Conservation (phyloP, 176 grass and related monocot genomes). For the Chrysopogon serrulatus region DNA sequence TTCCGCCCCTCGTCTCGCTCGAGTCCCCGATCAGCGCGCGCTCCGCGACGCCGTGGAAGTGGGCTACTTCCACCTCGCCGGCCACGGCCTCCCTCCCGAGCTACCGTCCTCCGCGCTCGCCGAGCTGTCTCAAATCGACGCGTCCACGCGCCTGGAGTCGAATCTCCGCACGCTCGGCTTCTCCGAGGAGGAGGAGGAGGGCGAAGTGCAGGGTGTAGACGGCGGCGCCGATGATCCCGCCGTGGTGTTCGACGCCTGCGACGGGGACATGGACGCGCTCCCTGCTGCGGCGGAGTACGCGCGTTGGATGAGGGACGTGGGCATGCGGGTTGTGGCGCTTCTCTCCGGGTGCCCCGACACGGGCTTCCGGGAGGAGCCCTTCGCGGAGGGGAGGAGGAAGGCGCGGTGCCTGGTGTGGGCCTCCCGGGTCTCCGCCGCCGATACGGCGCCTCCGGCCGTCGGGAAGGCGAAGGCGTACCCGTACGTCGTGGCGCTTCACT, state of each 20-base stretch:
- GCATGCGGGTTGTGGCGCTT: constrained; percentile 46
- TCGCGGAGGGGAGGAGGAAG: constrained; percentile 41
- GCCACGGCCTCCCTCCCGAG: constrained; percentile 41
- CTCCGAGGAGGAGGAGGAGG: constrained; percentile 24
- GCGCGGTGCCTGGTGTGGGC: constrained; percentile 71
- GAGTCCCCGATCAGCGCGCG: not conserved
- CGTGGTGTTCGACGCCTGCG: constrained; percentile 45
- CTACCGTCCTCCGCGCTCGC: constrained; percentile 44
- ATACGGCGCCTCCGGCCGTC: constrained; percentile 1
- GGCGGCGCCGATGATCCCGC: constrained; percentile 3
- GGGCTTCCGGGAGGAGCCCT: constrained; percentile 36
- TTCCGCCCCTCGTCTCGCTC: constrained; percentile 41
- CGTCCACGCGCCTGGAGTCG: not conserved
- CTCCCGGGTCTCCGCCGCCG: constrained; percentile 24
- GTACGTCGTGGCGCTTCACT: constrained; percentile 60
- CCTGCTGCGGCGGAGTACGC: constrained; percentile 43
- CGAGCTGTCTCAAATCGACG: constrained; percentile 23
- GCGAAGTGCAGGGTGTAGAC: constrained; percentile 9
- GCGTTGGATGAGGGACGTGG: constrained; percentile 45
- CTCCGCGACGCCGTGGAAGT: constrained; percentile 38
- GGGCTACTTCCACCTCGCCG: constrained; percentile 77
- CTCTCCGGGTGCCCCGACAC: constrained; percentile 24
- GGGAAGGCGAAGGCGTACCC: constrained; percentile 53
- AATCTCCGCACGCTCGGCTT: constrained; percentile 38
- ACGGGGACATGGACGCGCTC: constrained; percentile 12